Base-by-base conservation (phyloP, 2,329 filamentous ascomycete species). In the Aspergillus nomiae region DNA sequence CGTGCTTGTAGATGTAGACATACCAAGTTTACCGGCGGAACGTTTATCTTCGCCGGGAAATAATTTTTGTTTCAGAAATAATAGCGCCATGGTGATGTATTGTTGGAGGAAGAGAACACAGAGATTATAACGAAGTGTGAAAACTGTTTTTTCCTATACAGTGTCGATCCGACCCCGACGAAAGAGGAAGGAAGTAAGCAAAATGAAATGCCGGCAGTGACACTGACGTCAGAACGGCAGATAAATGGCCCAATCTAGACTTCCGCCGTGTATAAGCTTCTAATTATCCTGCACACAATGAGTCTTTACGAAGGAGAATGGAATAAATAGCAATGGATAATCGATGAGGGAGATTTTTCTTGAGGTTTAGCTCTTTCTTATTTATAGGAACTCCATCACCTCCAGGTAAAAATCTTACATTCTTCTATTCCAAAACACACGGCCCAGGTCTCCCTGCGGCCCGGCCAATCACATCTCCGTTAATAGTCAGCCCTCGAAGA, bases 21-120 rank as follows among this genome's bases (percentile, higher is more conserved):
- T 63, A 67, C 62, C 62, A 60, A 65, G 67, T 46, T 45, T 63
- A 56, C 56, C 54, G 58, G 51, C 36, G 48, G 60, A 32, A 46
- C 67, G 64, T 46, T 70, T 65, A 56, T 69, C 62, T 54, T 64
- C 30, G 51, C 63, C 34, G 2, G 76, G 74, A 50, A 78, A 77
- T 32, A 79, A 64, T 56, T 74, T 78, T 54, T 76, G 70, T 62
- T 77, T 78, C 63, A 78, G 48, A 56, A 78, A 78, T 24, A 77
- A 63, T n/a, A 78, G 67, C n/a, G 76, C 76, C 76, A 78, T 79
- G 30, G 41, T 8, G 11, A 54, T 46, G 26, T 6, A 26, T 30
- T 19, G 9, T 16, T 51, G 26, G n/a, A 24, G 26, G 7, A 28
- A 26, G 12, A 30, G 26, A 26, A 19, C 30, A 30, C 24, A 9